These are phyloP conservation scores for Vairimorpha necatrix DNA, from an alignment of 371 early-diverging fungal genomes.

Conservation along the genomic window DNA sequence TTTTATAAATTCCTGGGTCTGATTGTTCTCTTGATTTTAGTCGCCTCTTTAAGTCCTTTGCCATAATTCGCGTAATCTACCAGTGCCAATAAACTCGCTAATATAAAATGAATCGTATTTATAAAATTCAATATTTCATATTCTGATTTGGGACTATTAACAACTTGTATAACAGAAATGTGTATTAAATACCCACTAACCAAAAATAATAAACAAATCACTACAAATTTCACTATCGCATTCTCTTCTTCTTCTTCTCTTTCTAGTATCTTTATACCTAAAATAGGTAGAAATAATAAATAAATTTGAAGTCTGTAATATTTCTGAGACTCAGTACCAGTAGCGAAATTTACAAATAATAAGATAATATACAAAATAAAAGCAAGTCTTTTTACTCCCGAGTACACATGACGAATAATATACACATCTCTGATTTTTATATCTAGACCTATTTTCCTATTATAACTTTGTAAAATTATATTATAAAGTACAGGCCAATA, in stretches of 20 bases:
- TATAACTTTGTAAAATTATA: not conserved
- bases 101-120: not conserved
- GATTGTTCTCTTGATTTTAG: not conserved
- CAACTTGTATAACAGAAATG: not conserved
- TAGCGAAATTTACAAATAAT: not conserved
- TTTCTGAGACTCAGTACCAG: too few species aligned
- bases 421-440: not conserved
- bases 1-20: too few species aligned
- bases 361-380: not conserved
- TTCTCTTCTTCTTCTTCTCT: conserved; percentile 5
- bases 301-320: not conserved
- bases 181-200: not conserved
- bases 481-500: not conserved
- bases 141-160: not conserved
- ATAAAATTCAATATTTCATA: not conserved
- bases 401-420: not conserved
- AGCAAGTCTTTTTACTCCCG: not conserved
- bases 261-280: not conserved
- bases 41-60: conserved; percentile 6
- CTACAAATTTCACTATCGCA: not conserved
- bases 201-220: not conserved
- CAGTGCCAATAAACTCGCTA: not conserved
- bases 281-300: not conserved
- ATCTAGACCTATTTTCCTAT: not conserved
- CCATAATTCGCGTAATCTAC: not conserved